Conservation (phyloP, 148 eudicot species). For the Camellia sinensis region DNA sequence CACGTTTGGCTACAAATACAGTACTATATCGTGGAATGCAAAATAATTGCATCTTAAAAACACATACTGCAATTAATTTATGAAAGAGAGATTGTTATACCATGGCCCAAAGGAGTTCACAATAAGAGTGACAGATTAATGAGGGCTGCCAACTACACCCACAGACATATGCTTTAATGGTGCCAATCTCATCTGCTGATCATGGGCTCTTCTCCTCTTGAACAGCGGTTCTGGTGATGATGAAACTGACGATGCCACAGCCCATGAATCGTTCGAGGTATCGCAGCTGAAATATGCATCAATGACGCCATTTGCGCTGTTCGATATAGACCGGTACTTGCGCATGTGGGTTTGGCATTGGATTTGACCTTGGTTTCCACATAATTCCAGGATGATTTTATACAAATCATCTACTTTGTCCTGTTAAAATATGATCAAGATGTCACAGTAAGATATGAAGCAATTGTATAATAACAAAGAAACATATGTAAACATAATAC, state of each 20-base stretch:
- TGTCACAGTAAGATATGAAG: background rate
- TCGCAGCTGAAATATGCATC: slow-evolving; percentile 44
- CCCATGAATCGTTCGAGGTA: slow-evolving; percentile 46
- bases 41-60: slow-evolving; percentile 21
- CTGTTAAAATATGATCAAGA: slow-evolving; percentile 31
- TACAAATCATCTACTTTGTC: slow-evolving; percentile 55
- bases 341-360: slow-evolving; percentile 35
- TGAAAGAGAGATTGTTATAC: slow-evolving; percentile 22
- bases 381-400: slow-evolving; percentile 45
- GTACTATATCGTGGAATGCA: slow-evolving; percentile 17
- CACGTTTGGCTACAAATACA: slow-evolving; percentile 20
- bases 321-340: slow-evolving; percentile 29
- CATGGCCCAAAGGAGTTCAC: slow-evolving; percentile 28
- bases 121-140: slow-evolving; percentile 21
- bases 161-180: slow-evolving; percentile 24
- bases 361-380: slow-evolving; percentile 16
- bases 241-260: slow-evolving; percentile 25
- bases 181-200: slow-evolving; percentile 39
- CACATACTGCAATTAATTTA: slow-evolving; percentile 10
- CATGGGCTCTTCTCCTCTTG: slow-evolving; percentile 42
- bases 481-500: slow-evolving; percentile 3
- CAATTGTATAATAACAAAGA: background rate
- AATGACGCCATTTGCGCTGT: slow-evolving; percentile 55
- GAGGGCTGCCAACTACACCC: slow-evolving; percentile 17
- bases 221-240: slow-evolving; percentile 41